These are phyloP conservation scores for Fagopyrum homotropicum DNA, from an alignment of 148 eudicot species.

Conservation along the genomic window DNA sequence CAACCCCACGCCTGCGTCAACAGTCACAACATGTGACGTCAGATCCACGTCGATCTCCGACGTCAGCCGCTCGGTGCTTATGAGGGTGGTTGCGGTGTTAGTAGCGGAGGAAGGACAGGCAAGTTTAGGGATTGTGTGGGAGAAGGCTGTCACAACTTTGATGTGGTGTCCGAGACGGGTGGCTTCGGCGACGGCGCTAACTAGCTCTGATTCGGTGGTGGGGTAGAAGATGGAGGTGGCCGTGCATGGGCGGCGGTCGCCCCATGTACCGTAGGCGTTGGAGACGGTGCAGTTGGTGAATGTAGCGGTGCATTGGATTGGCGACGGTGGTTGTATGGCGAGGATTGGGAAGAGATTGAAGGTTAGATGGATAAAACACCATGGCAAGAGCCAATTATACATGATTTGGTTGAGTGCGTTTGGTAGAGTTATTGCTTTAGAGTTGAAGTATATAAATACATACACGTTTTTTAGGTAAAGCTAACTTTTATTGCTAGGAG, in stretches of 20 bases:
- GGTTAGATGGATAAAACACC: neutral
- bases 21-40: slow-evolving; percentile 35
- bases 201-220: slow-evolving; percentile 48
- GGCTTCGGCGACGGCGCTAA: slow-evolving; percentile 48
- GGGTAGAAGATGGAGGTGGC: slow-evolving; percentile 39
- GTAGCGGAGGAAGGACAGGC: slow-evolving; percentile 40
- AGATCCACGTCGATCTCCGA: slow-evolving; percentile 35
- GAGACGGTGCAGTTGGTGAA: slow-evolving; percentile 38
- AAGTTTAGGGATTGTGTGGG: slow-evolving; percentile 72
- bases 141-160: slow-evolving; percentile 59
- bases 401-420: too few relatives aligned
- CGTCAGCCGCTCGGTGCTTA: slow-evolving; percentile 52
- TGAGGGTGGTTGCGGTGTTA: slow-evolving; percentile 22
- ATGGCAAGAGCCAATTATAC: neutral
- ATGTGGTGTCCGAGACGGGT: slow-evolving; percentile 34
- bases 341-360: slow-evolving; percentile 9
- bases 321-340: slow-evolving; percentile 54
- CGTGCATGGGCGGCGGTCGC: slow-evolving; percentile 46
- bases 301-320: slow-evolving; percentile 34
- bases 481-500: too few relatives aligned
- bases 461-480: too few relatives aligned
- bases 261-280: slow-evolving; percentile 75
- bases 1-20: slow-evolving; percentile 58
- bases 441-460: too few relatives aligned
- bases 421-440: too few relatives aligned